phyloP scores from a whole-genome alignment of 2,329 filamentous ascomycete genomes.

The Kalaharituber pfeilii region DNA sequence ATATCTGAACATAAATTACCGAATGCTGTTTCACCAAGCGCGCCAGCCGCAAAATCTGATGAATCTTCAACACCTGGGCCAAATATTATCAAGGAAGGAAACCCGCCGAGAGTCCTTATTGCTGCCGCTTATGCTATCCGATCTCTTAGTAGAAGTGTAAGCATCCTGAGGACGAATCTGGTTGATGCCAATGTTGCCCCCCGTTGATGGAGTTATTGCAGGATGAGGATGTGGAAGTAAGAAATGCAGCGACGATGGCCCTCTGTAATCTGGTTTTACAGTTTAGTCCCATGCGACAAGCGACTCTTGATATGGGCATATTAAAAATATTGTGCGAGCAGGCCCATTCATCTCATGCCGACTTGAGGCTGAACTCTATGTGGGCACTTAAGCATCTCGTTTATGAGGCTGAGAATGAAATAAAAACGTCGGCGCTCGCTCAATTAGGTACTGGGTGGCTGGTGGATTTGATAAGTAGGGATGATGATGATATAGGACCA shows the following conservation, averaged over 20 bases:
- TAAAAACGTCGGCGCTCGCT: slow-evolving; percentile 52
- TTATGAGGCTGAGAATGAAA: slow-evolving; percentile 47
- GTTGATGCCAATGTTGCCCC: slow-evolving; percentile 67
- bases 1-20: slow-evolving; percentile 28
- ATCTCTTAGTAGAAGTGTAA: slow-evolving; percentile 69
- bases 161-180: slow-evolving; percentile 64
- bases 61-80: slow-evolving; percentile 20
- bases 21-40: background rate
- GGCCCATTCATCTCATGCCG: slow-evolving; percentile 62
- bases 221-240: slow-evolving; percentile 59
- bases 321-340: slow-evolving; percentile 65
- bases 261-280: slow-evolving; percentile 75
- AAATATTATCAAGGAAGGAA: slow-evolving; percentile 44
- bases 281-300: slow-evolving; percentile 76
- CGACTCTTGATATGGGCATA: slow-evolving; percentile 55
- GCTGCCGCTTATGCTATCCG: slow-evolving; percentile 70
- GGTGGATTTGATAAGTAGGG: slow-evolving; percentile 53
- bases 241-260: slow-evolving; percentile 68
- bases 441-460: slow-evolving; percentile 59
- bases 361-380: slow-evolving; percentile 64
- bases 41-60: slow-evolving; percentile 4
- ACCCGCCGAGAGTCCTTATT: slow-evolving; percentile 60
- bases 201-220: slow-evolving; percentile 60
- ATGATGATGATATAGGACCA: slow-evolving; percentile 40
- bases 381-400: slow-evolving; percentile 92